These are phyloP conservation scores for Paradendryphiella salina DNA, from an alignment of 2,329 filamentous ascomycete species.

Conservation along the genomic window DNA sequence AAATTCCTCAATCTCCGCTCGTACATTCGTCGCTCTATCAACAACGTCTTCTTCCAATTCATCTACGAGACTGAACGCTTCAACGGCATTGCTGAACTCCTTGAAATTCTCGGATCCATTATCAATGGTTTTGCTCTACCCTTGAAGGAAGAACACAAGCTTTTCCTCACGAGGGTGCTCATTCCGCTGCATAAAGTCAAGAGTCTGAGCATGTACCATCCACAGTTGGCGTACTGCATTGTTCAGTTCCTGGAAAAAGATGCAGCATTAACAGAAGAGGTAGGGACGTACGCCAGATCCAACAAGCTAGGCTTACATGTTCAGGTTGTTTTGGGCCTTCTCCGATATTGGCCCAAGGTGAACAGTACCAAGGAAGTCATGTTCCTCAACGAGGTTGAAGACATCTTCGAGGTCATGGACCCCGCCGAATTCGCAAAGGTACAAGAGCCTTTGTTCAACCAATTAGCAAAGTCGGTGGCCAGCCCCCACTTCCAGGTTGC, in stretches of 20 bases:
- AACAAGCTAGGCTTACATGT: constrained; percentile 20
- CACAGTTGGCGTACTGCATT: constrained; percentile 96
- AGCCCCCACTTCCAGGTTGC: constrained; percentile 99
- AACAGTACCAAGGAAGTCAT: constrained; percentile 99
- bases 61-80: constrained; percentile 98
- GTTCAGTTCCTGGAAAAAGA: constrained; percentile 99
- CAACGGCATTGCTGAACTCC: constrained; percentile 93
- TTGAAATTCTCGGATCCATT: constrained; percentile 96
- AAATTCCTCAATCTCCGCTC: constrained; percentile 98
- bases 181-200: constrained; percentile 97
- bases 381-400: constrained; percentile 98
- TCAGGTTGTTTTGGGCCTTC: constrained; percentile 86
- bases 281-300: constrained; percentile 49
- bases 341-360: constrained; percentile 98
- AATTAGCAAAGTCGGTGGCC: constrained; percentile 95
- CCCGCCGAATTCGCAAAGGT: constrained; percentile 98
- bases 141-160: constrained; percentile 97
- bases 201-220: constrained; percentile 99
- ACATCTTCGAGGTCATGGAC: constrained; percentile 99
- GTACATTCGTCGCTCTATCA: constrained; percentile 97
- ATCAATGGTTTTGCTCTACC: constrained; percentile 98
- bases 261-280: constrained; percentile 93
- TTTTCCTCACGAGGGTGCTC: constrained; percentile 91
- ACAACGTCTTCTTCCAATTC: constrained; percentile 99
- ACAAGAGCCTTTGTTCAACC: constrained; percentile 95